Conservation (phyloP, 106 monocot genomes). For the Platanthera guangdongensis region DNA sequence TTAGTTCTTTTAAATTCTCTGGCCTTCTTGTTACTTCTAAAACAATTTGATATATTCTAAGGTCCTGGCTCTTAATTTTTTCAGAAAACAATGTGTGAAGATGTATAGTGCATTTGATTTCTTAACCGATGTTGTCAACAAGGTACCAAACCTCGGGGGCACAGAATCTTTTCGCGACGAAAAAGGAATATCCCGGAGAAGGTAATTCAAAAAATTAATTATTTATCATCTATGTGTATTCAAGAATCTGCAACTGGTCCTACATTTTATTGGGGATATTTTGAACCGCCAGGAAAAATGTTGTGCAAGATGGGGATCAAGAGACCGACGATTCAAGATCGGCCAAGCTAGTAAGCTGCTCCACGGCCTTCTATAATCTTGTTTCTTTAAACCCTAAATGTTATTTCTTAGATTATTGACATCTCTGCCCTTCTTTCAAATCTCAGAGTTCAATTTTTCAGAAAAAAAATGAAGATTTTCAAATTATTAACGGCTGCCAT, state of each 20-base stretch:
- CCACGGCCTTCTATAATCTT: neutral
- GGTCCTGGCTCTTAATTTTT: neutral
- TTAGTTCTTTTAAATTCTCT: neutral
- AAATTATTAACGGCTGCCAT: no score
- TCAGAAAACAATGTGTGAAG: slow-evolving; percentile 96
- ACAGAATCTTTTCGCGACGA: slow-evolving; percentile 64
- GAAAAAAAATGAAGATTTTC: no score
- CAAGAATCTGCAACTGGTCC: neutral
- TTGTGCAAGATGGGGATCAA: slow-evolving; percentile 30
- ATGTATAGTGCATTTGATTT: slow-evolving; percentile 93
- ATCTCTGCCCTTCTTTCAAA: neutral
- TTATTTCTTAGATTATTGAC: neutral
- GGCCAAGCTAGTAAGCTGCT: slow-evolving; percentile 54
- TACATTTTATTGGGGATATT: neutral
- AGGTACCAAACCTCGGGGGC: slow-evolving; percentile 82
- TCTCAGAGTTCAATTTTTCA: no score
- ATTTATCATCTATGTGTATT: neutral
- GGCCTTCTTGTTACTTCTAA: neutral
- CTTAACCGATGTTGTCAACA: slow-evolving; percentile 84
- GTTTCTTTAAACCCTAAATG: neutral
- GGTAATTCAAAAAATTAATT: slow-evolving; percentile 17
- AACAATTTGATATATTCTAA: neutral
- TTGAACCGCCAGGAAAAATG: slow-evolving; percentile 46
- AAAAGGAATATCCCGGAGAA: slow-evolving; percentile 63
- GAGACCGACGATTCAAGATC: slow-evolving; percentile 43